Evolutionary conservation across 495 filamentous ascomycete species (phyloP).

Genomic region (Podospora fimiseda): DNA sequence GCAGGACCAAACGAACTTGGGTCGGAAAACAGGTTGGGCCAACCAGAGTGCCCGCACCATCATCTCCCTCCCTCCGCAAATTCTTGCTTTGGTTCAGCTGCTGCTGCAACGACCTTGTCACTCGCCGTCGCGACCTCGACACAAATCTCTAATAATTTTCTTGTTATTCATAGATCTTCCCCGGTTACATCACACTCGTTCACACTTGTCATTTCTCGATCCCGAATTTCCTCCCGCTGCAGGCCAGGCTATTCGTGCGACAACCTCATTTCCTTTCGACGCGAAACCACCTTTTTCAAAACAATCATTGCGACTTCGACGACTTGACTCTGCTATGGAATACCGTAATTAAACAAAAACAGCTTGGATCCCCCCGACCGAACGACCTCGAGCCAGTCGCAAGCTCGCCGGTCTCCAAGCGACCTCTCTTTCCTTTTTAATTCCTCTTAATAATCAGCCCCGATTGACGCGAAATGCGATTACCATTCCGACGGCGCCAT

Average conservation of each 20-base stretch:
- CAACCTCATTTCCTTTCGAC: conserved; percentile 9
- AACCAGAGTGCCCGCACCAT: conserved; percentile 3
- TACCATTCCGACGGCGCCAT: conserved; percentile 28
- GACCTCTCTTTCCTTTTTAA: background rate
- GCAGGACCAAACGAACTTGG: background rate
- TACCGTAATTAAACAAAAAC: conserved; percentile 7
- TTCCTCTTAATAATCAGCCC: conserved; percentile 2
- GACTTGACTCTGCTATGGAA: conserved; percentile 17
- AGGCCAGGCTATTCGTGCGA: conserved; percentile 13
- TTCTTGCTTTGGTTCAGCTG: conserved; percentile 2
- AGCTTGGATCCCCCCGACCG: conserved; percentile 9
- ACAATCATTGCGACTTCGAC: background rate
- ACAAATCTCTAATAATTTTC: background rate
- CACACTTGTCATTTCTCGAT: conserved; percentile 1
- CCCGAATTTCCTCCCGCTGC: conserved; percentile 1
- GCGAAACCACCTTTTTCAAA: conserved; percentile 3
- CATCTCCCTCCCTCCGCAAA: background rate
- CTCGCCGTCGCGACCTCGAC: conserved; percentile 1
- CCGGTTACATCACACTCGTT: background rate
- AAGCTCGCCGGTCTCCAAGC: conserved; percentile 17
- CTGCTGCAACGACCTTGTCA: background rate
- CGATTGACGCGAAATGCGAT: conserved; percentile 32
- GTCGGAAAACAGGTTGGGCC: background rate
- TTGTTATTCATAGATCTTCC: background rate
- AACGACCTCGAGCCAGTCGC: conserved; percentile 15